Evolutionary conservation across 352 stramenopile genomes (phyloP), one percentile per base, ranked within the genome.

Genomic region (Phytophthora foliorum): DNA sequence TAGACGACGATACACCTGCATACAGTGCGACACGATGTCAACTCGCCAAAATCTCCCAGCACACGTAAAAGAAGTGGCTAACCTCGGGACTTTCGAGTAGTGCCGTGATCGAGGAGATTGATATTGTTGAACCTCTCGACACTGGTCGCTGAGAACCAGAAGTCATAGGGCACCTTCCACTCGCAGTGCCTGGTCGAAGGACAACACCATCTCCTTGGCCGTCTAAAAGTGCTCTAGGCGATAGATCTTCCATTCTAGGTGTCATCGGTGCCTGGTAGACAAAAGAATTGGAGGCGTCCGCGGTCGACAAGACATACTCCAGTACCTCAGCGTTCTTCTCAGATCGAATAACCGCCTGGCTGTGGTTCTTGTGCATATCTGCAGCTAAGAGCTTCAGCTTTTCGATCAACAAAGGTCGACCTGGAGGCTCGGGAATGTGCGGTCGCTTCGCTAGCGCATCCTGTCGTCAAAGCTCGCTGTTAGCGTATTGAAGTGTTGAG

Each of bases 371-470:
- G 21, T 73, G 63, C 25, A 91, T 53, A 54, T 93, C 80, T 4
- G 63, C 53, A 31, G 80, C 81, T 16, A 95, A 59, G 5, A 95
- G 27, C 66, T 93, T 92, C 10, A 93, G 69, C 44, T 93, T 92
- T 38, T 92, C 81, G 4, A 95, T 72, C 29, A 95, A 55, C n/a
- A 95, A 53, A 39, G 74, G 64, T 0, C 87, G 78, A 6, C 85
- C 85, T 19, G 87, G 84, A 14, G 85, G 87, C 39, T 95, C 87
- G 0, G 85, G 85, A 19, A 89, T 45, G 8, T 71, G 70, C 16
- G 71, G 74, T 4, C 85, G 84, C 44, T 78, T 81, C 8, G 76
- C 60, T 16, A 93, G 53, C 8, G 76, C 82, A 56, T 93, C 87
- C 87, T 95, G 55, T 22, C 0, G 22, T 39, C 21, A 53, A 51